Percentiles rank a stretch among this genome's conserved stretches.
phyloP scores from a whole-genome alignment of 352 stramenopile species.

The Phytophthora pluvialis region DNA sequence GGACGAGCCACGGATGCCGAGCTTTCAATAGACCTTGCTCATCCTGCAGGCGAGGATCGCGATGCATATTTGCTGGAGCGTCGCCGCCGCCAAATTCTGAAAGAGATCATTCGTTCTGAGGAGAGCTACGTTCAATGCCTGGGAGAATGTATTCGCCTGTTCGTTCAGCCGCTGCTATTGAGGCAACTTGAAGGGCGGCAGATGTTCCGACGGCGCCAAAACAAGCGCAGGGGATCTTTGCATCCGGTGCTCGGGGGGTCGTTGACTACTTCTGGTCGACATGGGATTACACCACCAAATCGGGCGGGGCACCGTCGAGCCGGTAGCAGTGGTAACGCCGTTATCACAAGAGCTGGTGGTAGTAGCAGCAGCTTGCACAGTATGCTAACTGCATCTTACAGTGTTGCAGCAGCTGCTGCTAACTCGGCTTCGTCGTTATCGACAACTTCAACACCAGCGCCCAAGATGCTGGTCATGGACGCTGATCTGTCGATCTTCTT shows the following conservation, averaged over 20 bases:
- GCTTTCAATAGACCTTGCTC: slow-evolving; percentile 39
- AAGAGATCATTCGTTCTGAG: slow-evolving; percentile 85
- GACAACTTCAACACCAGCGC: slow-evolving; percentile 19
- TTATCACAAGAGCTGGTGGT: slow-evolving; percentile 39
- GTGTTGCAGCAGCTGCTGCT: slow-evolving; percentile 33
- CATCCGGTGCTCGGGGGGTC: slow-evolving; percentile 49
- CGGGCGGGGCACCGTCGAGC: slow-evolving; percentile 26
- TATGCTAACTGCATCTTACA: slow-evolving; percentile 43
- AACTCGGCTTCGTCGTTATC: slow-evolving; percentile 36
- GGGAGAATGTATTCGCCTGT: slow-evolving; percentile 85
- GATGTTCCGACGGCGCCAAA: slow-evolving; percentile 64
- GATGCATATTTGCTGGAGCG: slow-evolving; percentile 68
- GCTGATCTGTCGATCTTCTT: slow-evolving; percentile 90
- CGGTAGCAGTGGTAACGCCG: slow-evolving; percentile 45
- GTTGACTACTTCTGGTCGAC: slow-evolving; percentile 23
- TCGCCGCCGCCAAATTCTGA: slow-evolving; percentile 76
- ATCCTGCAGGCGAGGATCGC: slow-evolving; percentile 39
- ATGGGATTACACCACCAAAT: slow-evolving; percentile 2
- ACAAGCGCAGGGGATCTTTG: slow-evolving; percentile 66
- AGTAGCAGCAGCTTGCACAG: slow-evolving; percentile 60
- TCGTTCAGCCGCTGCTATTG: slow-evolving; percentile 81
- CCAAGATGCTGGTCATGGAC: slow-evolving; percentile 77
- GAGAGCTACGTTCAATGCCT: slow-evolving; percentile 86
- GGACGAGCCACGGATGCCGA: slow-evolving; percentile 39
- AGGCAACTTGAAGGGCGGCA: slow-evolving; percentile 84